Base-by-base conservation (phyloP, 352 stramenopile genomes). In the Pythium biforme region DNA sequence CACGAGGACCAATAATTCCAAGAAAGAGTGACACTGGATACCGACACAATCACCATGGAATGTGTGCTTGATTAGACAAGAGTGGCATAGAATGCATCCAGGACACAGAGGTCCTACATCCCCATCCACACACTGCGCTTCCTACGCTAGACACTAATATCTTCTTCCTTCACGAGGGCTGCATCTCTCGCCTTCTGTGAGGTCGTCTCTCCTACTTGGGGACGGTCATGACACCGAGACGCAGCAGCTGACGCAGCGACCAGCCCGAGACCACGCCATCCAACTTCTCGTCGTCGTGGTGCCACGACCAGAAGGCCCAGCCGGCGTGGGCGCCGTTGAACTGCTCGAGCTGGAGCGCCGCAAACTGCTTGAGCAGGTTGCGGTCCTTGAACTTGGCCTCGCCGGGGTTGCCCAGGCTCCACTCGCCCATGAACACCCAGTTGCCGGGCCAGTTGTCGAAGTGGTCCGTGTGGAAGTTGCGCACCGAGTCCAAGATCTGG, bases 281-380 rank as follows among this genome's bases (percentile, higher is more conserved):
- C 7, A 27, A 5, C 33, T 59, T 49, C 23, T 57, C 55, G 15
- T 77, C 71, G 33, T 85, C 77, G 62, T 80, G 68, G 12, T 57
- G 70, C 76, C 76, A 88, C 25, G 76, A 66, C 76, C 78, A 88
- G 43, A 85, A 82, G 0, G 73, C 46, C 73, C 74, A 86, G 15
- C 76, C 78, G 15, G 59, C 25, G 33, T 64, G 53, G 1, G 62
- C 62, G 5, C 57, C 48, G 8, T 29, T 27, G 47, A 47, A 75
- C 31, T 71, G 65, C 10, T 72, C 50, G 10, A 84, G 51, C 31
- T 84, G 75, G 12, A 62, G 59, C 3, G 51, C n/a, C 0, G 66
- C 72, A 34, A 84, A 75, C 20, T 63, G 49, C 19, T 59, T 66
- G 29, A 79, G 72, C n/a, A 68, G 48, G n/a, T 57, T 57, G 10